Evolutionary conservation across 192 early-diverging fungal species (phyloP).

Genomic region (Coemansia sp.): DNA sequence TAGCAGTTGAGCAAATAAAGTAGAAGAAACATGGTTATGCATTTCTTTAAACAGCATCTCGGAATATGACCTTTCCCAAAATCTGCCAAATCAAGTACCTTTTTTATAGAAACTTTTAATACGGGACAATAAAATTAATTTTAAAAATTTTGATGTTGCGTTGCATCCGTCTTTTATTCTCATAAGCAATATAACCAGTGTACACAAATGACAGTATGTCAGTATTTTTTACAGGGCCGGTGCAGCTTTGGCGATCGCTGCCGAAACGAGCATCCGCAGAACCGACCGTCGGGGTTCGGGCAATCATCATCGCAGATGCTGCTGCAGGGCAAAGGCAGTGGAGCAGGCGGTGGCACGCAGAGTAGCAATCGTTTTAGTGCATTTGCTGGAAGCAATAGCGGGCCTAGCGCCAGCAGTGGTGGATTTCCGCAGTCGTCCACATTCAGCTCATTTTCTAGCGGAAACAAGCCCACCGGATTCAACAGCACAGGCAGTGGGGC

Average conservation of each 20-base stretch:
- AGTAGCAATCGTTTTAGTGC: conserved; percentile 14
- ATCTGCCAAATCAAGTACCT: not conserved
- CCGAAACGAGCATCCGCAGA: conserved; percentile 57
- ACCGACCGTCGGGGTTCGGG: conserved; percentile 43
- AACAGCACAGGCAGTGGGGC: not conserved
- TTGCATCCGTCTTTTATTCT: not conserved
- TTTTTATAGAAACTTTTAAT: not conserved
- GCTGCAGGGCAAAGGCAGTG: conserved; percentile 38
- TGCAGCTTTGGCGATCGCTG: conserved; percentile 62
- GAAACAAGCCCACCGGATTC: not conserved
- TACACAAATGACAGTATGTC: conserved; percentile 29
- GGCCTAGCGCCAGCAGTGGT: conserved; percentile 13
- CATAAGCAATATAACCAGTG: not conserved
- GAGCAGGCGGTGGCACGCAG: conserved; percentile 19
- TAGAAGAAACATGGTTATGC: too few relatives aligned
- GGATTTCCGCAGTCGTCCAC: conserved; percentile 28
- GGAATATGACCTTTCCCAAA: not conserved
- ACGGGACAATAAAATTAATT: not conserved
- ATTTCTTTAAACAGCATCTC: too few relatives aligned
- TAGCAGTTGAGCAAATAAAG: too few relatives aligned
- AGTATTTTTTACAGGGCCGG: conserved; percentile 59
- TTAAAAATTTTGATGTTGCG: too few relatives aligned
- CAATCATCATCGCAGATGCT: conserved; percentile 41
- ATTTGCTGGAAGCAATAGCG: conserved; percentile 6
- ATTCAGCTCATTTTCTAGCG: not conserved